A percentile compares a stretch with the other conserved stretches of the same genome.
phyloP scores from a whole-genome alignment of 108 stramenopile species.

The Skeletonema marinoi region DNA sequence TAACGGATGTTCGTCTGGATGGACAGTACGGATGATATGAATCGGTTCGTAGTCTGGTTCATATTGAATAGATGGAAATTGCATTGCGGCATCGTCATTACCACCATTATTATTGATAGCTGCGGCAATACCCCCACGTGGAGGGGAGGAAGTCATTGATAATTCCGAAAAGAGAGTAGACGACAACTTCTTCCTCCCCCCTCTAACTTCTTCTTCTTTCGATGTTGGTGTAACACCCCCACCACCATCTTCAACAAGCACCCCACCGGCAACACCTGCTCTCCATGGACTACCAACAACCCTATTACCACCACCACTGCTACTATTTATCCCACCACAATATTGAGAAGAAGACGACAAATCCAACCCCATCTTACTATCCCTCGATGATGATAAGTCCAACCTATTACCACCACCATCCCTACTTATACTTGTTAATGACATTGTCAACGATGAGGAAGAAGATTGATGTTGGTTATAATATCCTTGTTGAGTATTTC shows the following conservation, averaged over 20 bases:
- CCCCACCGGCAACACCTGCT: not conserved
- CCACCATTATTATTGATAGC: not conserved
- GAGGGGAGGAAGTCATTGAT: not conserved
- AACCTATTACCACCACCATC: not conserved
- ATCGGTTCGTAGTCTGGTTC: conserved; percentile 44
- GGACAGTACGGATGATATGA: conserved; percentile 44
- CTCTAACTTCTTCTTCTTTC: not conserved
- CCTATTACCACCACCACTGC: not conserved
- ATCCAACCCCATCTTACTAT: conserved; percentile 31
- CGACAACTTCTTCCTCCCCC: not conserved
- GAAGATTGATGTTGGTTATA: not conserved
- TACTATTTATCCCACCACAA: not conserved
- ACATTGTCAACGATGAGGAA: not conserved
- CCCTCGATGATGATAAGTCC: not conserved
- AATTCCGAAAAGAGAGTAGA: conserved; percentile 16
- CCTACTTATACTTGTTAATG: not conserved
- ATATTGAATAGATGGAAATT: not conserved
- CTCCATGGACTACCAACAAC: not conserved
- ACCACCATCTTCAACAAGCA: not conserved
- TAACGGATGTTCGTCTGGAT: conserved; percentile 49
- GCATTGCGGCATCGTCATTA: not conserved
- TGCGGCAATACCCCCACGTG: not conserved
- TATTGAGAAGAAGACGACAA: conserved; percentile 28
- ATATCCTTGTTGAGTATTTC: conserved; percentile 3
- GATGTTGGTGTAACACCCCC: not conserved